Conservation (phyloP, 1,139 yeast genomes). For the Zhuliangozyma blackwelliae region DNA sequence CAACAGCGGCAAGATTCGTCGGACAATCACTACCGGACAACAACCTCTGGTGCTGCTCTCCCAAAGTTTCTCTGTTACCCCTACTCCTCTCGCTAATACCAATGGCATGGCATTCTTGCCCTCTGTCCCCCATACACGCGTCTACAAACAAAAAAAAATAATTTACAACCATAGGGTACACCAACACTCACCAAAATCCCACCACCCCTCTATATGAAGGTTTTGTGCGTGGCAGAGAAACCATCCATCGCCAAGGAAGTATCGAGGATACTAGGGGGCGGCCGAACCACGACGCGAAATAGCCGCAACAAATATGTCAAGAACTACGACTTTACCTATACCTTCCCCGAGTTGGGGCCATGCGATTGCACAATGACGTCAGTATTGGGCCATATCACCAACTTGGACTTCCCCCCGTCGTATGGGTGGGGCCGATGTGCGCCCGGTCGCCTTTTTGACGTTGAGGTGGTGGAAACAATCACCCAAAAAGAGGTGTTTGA, state of each 20-base stretch:
- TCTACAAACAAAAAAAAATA: background rate
- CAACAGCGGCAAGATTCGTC: too few species aligned
- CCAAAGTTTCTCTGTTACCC: too few species aligned
- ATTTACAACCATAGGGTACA: background rate
- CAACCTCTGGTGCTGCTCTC: too few species aligned
- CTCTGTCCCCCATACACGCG: background rate
- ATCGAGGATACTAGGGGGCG: slow-evolving; percentile 72
- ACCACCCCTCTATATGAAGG: slow-evolving; percentile 41
- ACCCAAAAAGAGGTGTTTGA: slow-evolving; percentile 49
- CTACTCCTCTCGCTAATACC: too few species aligned
- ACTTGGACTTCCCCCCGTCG: slow-evolving; percentile 61
- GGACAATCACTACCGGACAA: too few species aligned
- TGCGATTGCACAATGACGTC: slow-evolving; percentile 90
- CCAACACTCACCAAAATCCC: background rate
- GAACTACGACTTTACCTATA: slow-evolving; percentile 74
- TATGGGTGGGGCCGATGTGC: slow-evolving; percentile 66
- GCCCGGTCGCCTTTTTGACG: slow-evolving; percentile 64
- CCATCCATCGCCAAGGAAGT: slow-evolving; percentile 92
- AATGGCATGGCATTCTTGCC: background rate
- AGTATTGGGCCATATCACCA: slow-evolving; percentile 79
- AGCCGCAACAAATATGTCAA: slow-evolving; percentile 62
- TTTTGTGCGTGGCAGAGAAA: slow-evolving; percentile 95
- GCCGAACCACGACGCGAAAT: slow-evolving; percentile 45
- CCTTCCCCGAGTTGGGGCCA: slow-evolving; percentile 54
- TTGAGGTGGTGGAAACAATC: slow-evolving; percentile 50